Conservation (phyloP, 495 filamentous ascomycete species). For the Baudoinia panamericana region DNA sequence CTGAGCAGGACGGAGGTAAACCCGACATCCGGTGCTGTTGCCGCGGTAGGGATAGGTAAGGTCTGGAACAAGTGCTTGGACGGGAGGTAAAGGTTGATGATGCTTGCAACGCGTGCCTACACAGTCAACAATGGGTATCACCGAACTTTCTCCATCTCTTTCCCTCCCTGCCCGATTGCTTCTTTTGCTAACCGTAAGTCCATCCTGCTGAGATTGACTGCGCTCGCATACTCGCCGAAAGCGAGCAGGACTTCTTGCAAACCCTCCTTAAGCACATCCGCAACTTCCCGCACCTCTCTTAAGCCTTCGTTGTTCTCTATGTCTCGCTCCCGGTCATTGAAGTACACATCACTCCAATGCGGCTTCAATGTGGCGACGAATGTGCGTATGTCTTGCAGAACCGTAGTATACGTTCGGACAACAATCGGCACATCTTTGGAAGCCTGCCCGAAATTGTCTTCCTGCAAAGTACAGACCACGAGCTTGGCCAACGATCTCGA, state of each 20-base stretch:
- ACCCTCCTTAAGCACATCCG: conserved; percentile 44
- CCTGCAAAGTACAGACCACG: conserved; percentile 55
- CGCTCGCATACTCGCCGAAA: conserved; percentile 57
- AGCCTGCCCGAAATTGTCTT: conserved; percentile 82
- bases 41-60: too few relatives aligned
- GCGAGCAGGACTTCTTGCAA: conserved; percentile 47
- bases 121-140: too few relatives aligned
- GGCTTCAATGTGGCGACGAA: conserved; percentile 47
- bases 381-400: conserved; percentile 52
- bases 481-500: conserved; percentile 55
- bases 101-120: too few relatives aligned
- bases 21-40: too few relatives aligned
- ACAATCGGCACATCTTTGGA: conserved; percentile 60
- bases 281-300: conserved; percentile 45
- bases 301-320: conserved; percentile 17
- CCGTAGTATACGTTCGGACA: conserved; percentile 54
- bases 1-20: too few relatives aligned
- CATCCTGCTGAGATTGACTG: conserved; percentile 47
- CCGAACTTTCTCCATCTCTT: conserved; percentile 9
- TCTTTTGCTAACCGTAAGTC: conserved; percentile 61
- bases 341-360: conserved; percentile 73
- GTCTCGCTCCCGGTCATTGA: conserved; percentile 13
- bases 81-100: too few relatives aligned
- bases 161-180: conserved; percentile 28
- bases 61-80: too few relatives aligned